Base-by-base conservation (phyloP, 495 filamentous ascomycete species). In the Venustampulla echinocandica region DNA sequence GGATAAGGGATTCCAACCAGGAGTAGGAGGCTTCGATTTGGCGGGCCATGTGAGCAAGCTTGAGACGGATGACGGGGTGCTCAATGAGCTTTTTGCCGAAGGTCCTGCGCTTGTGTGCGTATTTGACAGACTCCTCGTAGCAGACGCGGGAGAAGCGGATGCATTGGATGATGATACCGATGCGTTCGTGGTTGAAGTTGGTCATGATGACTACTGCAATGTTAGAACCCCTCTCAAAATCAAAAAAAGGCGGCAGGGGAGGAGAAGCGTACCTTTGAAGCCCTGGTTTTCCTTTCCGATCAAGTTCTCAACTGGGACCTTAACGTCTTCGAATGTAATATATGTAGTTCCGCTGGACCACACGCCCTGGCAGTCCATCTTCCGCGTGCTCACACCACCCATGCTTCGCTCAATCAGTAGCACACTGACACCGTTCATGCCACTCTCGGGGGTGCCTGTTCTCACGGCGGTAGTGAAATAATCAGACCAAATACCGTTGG, bases 171-270 rank as follows among this genome's bases (percentile, higher is more conserved):
- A 96, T 88, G 65, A 97, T 97, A 38, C 92, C 92, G 51, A 98
- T 87, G 42, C 92, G 84, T 69, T 97, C 92, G 74, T 97, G 92
- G 75, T 98, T 98, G 74, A 98, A 98, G 74, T 98, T 98, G 48
- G 88, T 93, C 88, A 95, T 93, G 69, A 92, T 87, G 17, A 92
- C 86, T 47, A 50, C 42, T 49, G 14, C 51, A n/a, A 54, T 30
- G 52, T 36, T 38, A 53, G 33, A 54, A 42, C 9, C 13, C 14
- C 10, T 40, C 25, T 4, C 7, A 18, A 39, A 17, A 5, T 39
- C 19, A 3, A 3, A 2, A 10, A 20, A 41, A 19, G 57, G 45
- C 51, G 44, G 23, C 7, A 30, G 10, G 40, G 14, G 30, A 5
- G 19, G 41, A 15, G 24, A 21, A 17, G 39, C 11, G 77, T 78